Base-by-base conservation (phyloP, 2,329 filamentous ascomycete genomes). In the Talaromyces pinophilus region DNA sequence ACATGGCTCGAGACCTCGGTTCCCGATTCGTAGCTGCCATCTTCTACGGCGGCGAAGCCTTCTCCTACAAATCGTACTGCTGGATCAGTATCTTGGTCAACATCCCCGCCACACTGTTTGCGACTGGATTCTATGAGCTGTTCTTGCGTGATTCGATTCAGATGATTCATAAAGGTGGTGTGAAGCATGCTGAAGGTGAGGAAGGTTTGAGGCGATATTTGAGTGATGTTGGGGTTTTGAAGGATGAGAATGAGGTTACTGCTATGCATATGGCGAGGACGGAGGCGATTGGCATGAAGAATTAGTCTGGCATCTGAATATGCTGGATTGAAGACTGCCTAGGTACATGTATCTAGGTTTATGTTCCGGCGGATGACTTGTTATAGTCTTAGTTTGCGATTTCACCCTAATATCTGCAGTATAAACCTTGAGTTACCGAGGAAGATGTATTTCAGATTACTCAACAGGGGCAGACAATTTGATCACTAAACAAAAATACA, bases 1-100 rank as follows among this genome's bases (percentile, higher is more conserved):
- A 88, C 73, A 72, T 86, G 38, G 86, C 86, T 11, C 78, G 85
- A 70, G 86, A 88, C 71, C 76, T 88, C 15, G 86, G 86, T n/a
- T 83, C 84, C 1, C 82, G 86, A 19, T 82, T 87, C 30, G 85
- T 87, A 0, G 85, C 84, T 5, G 84, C 84, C 17, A 87, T 87
- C 67, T 87, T 87, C 75, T 86, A 80, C 69, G 84, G 84, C 59
- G 71, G 78, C 11, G 83, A 85, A 67, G 82, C 81, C 3, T 86
- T 86, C 70, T 75, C 74, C 10, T 80, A 78, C 74, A 70, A 66
- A 61, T 69, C 69, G 35, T 87, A 86, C 70, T 75, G 80, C 3
- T 84, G 84, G 74, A 87, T 87, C 59, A 76, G 80, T 1, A 82
- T 87, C 46, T 74, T 87, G 6, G 83, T 85, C 67, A 87, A 86